Evolutionary conservation across 768 basidiomycete genomes (phyloP).

Genomic region (Neoboletus subvelutipes): DNA sequence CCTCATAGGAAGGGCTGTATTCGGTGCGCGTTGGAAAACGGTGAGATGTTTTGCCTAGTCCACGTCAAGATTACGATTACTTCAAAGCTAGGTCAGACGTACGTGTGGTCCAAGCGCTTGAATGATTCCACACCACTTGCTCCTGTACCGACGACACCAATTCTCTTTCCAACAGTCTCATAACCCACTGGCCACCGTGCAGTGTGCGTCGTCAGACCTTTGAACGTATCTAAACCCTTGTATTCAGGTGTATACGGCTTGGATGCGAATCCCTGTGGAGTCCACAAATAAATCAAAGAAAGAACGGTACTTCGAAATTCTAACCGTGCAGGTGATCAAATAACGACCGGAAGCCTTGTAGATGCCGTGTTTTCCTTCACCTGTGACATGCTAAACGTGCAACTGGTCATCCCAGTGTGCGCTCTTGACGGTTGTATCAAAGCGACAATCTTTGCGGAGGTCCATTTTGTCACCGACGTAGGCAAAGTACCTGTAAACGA

Average conservation of each 20-base stretch:
- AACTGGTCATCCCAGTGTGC: conserved; percentile 10
- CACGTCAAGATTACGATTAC: background rate
- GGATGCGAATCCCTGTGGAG: conserved; percentile 1
- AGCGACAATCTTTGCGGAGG: conserved; percentile 12
- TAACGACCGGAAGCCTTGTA: conserved; percentile 8
- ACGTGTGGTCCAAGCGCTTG: conserved; percentile 7
- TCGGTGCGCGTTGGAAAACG: conserved; percentile 13
- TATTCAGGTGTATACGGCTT: conserved; percentile 7
- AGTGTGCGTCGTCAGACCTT: conserved; percentile 5
- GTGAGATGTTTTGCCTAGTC: conserved; percentile 6
- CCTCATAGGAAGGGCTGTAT: conserved; percentile 8
- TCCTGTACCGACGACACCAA: conserved; percentile 10
- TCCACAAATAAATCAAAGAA: background rate
- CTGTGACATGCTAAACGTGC: conserved; percentile 8
- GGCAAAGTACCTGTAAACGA: conserved; percentile 3
- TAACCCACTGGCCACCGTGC: conserved; percentile 6
- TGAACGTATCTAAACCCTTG: conserved; percentile 6
- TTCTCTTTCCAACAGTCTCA: conserved; percentile 8
- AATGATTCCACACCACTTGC: conserved; percentile 8
- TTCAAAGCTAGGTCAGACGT: background rate
- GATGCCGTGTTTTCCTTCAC: background rate
- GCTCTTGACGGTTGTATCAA: conserved; percentile 10
- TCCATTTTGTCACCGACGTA: conserved; percentile 12
- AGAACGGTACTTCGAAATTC: background rate
- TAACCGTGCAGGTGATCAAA: conserved; percentile 7